Evolutionary conservation across 106 monocot species (phyloP).

Genomic region (Dendrobium catenatum): DNA sequence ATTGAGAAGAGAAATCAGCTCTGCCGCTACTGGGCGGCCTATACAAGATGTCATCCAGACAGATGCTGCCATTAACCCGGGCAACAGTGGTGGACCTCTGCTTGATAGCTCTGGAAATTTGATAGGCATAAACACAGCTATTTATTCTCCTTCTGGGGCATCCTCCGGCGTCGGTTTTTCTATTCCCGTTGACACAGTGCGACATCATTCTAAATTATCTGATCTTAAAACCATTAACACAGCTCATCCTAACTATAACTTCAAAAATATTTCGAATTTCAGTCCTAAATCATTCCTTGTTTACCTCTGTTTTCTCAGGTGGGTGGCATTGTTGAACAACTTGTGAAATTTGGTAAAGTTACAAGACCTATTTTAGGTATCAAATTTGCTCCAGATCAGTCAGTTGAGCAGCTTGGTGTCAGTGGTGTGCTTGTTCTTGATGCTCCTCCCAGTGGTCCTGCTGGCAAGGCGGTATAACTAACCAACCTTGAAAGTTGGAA

Average conservation of each 20-base stretch:
- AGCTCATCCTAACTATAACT: not conserved
- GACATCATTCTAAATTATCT: conserved; percentile 6
- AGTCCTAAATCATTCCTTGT: not conserved
- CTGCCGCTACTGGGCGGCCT: conserved; percentile 94
- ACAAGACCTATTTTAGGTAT: conserved; percentile 96
- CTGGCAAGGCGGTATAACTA: conserved; percentile 84
- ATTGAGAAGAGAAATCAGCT: conserved; percentile 91
- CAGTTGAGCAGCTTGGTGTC: conserved; percentile 96
- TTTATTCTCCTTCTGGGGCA: conserved; percentile 97
- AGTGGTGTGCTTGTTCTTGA: conserved; percentile 94
- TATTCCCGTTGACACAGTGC: conserved; percentile 91
- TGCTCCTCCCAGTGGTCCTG: conserved; percentile 93
- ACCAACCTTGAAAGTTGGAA: not conserved
- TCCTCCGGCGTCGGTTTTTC: conserved; percentile 99
- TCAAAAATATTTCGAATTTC: not conserved
- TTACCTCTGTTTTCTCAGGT: conserved; percentile 36
- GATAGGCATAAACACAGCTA: conserved; percentile 96
- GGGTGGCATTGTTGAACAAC: conserved; percentile 86
- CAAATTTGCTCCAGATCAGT: conserved; percentile 98
- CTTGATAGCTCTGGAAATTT: conserved; percentile 91
- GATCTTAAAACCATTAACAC: not conserved
- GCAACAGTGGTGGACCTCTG: conserved; percentile 90
- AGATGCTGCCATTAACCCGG: conserved; percentile 97
- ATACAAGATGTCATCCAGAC: conserved; percentile 99
- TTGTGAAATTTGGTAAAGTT: conserved; percentile 90